Evolutionary conservation across 2,329 filamentous ascomycete species (phyloP), one percentile per base, ranked within the genome.

Genomic region (Westerdykella ornata): DNA sequence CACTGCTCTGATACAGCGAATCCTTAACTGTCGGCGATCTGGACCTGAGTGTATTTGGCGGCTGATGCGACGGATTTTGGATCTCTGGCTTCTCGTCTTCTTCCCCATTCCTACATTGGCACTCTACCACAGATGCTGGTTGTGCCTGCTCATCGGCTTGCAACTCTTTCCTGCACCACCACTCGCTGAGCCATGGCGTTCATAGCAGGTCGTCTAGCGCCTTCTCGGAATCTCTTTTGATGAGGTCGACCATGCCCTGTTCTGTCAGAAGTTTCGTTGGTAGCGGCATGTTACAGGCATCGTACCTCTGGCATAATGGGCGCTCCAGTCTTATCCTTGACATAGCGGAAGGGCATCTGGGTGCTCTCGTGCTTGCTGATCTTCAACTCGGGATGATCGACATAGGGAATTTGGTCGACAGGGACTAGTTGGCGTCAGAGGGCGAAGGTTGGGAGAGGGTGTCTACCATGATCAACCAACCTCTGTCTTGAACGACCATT

Each of bases 291-390:
- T 43, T 38, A 47, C 47, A 39, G 38, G 35, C 39, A 44, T 2
- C 75, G 69, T 68, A 95, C 89, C 71, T 85, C 76, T 16, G 92
- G 92, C 88, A 98, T 95, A 44, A 96, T 81, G 1, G 89, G 87
- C 52, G 86, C 74, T 34, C 85, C 88, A 42, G 85, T 72, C 9
- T 78, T 70, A 38, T 77, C 82, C 60, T 78, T 83, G 38, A 98
- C 89, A 62, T 98, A 98, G 53, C 92, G 86, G 68, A 98, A 98
- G 1, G 92, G 92, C 92, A 98, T 97, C 66, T 95, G 77, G 0
- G 89, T 95, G 64, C 85, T 92, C 70, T 98, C 92, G 59, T 94
- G 83, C 62, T 92, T 82, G 64, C 86, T 87, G 65, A 97, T 84
- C 60, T 82, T 82, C 60, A 98, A 77, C 61, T 97, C 90, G 0